A percentile compares a stretch with the other conserved stretches of the same genome.
Conservation (phyloP, 2,329 filamentous ascomycete species). For the Onygenales sp. region DNA sequence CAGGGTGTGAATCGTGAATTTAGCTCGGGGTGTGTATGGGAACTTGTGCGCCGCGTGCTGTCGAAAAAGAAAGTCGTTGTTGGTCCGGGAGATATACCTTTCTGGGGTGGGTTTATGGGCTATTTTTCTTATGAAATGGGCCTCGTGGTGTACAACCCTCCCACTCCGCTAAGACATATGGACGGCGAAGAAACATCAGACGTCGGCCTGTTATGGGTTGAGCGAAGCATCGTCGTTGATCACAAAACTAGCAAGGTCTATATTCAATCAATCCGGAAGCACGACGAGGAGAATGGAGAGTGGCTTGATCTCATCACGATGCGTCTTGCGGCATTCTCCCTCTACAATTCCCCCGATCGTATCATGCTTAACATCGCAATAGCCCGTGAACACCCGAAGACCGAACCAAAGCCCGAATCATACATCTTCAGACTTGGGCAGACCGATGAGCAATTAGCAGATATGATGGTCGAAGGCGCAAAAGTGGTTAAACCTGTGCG, state of each 20-base stretch:
- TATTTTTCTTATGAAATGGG: slow-evolving; percentile 81
- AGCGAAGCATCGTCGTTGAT: slow-evolving; percentile 68
- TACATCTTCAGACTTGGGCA: slow-evolving; percentile 2
- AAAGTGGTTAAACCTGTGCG: slow-evolving; percentile 27
- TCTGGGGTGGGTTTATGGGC: slow-evolving; percentile 76
- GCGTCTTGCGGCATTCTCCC: slow-evolving; percentile 16
- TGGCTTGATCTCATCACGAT: slow-evolving; percentile 28
- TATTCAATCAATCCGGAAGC: slow-evolving; percentile 54
- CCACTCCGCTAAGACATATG: slow-evolving; percentile 36
- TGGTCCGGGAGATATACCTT: slow-evolving; percentile 40
- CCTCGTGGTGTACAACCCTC: slow-evolving; percentile 33
- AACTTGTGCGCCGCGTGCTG: slow-evolving; percentile 29
- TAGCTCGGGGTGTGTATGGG: slow-evolving; percentile 22
- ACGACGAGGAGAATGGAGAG: slow-evolving; percentile 36
- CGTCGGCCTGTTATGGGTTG: slow-evolving; percentile 65
- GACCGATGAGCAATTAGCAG: slow-evolving; percentile 11
- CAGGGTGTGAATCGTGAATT: slow-evolving; percentile 4
- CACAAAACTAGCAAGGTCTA: slow-evolving; percentile 53
- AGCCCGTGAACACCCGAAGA: background rate
- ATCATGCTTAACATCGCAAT: slow-evolving; percentile 3
- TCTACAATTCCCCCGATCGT: background rate
- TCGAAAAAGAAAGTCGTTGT: slow-evolving; percentile 28
- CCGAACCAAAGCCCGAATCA: background rate
- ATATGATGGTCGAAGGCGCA: slow-evolving; percentile 18
- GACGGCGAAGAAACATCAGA: slow-evolving; percentile 16